phyloP scores from a whole-genome alignment of 495 filamentous ascomycete species.

The Aspergillus leporis region DNA sequence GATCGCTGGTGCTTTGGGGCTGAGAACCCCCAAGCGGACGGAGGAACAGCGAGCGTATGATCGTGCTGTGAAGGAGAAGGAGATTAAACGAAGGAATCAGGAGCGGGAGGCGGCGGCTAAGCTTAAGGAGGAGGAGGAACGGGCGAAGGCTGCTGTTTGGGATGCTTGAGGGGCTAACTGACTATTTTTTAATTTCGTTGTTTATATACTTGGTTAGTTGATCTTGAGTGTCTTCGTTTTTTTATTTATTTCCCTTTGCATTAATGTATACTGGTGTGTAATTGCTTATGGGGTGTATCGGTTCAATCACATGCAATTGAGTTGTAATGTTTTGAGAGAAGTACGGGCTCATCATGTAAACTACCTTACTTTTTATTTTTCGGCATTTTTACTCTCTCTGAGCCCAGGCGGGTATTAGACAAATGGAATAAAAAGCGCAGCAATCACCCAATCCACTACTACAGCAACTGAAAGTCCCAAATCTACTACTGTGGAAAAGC shows the following conservation, averaged over 20 bases:
- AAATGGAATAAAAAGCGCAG: neutral
- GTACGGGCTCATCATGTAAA: neutral
- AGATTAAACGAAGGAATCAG: constrained; percentile 71
- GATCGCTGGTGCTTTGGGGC: constrained; percentile 86
- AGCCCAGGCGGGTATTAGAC: neutral
- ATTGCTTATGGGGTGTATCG: neutral
- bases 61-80: constrained; percentile 77
- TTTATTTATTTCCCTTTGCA: constrained; percentile 8
- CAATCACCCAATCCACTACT: neutral
- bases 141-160: constrained; percentile 76
- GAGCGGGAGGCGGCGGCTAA: constrained; percentile 66
- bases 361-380: neutral
- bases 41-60: constrained; percentile 92
- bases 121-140: constrained; percentile 67
- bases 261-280: neutral
- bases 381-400: no score
- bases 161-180: constrained; percentile 56
- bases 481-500: neutral
- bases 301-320: neutral
- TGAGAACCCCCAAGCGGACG: constrained; percentile 75
- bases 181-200: constrained; percentile 10
- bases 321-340: neutral
- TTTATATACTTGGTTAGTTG: constrained; percentile 19
- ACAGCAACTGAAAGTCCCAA: neutral
- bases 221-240: neutral